phyloP scores from a whole-genome alignment of 164 flowering plant species.

The Buxus sempervirens region DNA sequence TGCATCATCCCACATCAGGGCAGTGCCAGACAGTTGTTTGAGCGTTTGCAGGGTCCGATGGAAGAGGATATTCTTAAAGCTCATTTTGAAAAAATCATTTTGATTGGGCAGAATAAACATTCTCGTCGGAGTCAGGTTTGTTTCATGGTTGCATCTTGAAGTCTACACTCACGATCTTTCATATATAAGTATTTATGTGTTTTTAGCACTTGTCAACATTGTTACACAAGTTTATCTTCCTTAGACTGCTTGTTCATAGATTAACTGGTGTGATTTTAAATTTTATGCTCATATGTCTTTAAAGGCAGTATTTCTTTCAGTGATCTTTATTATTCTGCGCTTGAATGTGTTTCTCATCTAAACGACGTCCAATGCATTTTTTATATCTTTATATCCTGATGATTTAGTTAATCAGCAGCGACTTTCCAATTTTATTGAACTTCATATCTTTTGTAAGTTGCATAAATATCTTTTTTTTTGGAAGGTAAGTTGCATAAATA shows the following conservation, averaged over 20 bases:
- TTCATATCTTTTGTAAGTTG: not conserved
- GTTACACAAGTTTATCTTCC: not conserved
- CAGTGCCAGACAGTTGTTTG: conserved; percentile 90
- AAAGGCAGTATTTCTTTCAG: no score
- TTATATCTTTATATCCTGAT: no score
- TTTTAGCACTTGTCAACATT: not conserved
- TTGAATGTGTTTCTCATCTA: not conserved
- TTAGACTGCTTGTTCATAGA: not conserved
- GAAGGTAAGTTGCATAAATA: no score
- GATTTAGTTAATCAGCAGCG: no score
- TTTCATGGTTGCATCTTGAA: conserved; percentile 9
- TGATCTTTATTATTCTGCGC: no score
- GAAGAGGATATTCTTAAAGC: conserved; percentile 66
- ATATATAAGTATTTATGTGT: not conserved
- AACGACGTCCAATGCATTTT: not conserved
- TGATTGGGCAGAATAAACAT: conserved; percentile 50
- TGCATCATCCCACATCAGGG: conserved; percentile 50
- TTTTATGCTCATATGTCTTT: not conserved
- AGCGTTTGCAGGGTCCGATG: conserved; percentile 78
- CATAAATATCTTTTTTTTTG: no score
- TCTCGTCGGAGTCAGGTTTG: conserved; percentile 50
- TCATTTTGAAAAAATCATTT: conserved; percentile 74
- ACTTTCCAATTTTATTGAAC: no score
- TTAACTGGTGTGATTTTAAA: not conserved
- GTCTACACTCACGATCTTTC: not conserved